Base-by-base conservation (phyloP, 345 rosid genomes). In the Euphorbia tirucalli region DNA sequence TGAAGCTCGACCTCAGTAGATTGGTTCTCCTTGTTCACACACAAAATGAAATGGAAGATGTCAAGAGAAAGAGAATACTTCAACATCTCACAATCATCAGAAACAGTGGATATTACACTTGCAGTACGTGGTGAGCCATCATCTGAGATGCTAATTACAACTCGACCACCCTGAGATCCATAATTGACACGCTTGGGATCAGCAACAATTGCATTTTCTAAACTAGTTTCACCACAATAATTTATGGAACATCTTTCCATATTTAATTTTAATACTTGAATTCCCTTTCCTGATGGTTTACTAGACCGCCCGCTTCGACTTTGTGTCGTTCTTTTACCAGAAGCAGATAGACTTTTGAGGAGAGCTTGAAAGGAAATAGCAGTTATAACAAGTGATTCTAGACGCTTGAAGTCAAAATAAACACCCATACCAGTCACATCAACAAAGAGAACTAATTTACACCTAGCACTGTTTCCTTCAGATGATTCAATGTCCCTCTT, bases 121-220 rank as follows among this genome's bases (percentile, higher is more conserved):
- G 99, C 99, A 66, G 81, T 84, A 27, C 99, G 98, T 43, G 81
- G 89, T 60, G 87, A 84, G 57, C 98, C 97, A 75, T 90, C 99
- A 74, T 87, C 89, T 78, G 84, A 84, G 63, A 84, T 80, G 56
- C 83, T 85, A 76, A 95, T 79, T 52, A 84, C 74, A 77, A 86
- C 85, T 61, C 83, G 88, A 54, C 97, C 98, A 87, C 99, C 98
- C 67, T 95, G 99, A 76, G 99, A 92, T 70, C 99, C 99, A 89
- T 90, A 92, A 84, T 92, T 92, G 76, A 95, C 96, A 63, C 91
- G 90, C 85, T 95, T 95, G 58, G 99, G 97, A 81, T 95, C 97
- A 25, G 80, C 87, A 79, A 92, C 83, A 77, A 77, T 73, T 59
- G 87, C 69, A 68, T 85, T 87, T 27, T 92, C 98, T 90, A 92